A percentile compares a stretch with the other conserved stretches of the same genome.
phyloP scores from a whole-genome alignment of 2,329 filamentous ascomycete species.

The Penicillium sp. region DNA sequence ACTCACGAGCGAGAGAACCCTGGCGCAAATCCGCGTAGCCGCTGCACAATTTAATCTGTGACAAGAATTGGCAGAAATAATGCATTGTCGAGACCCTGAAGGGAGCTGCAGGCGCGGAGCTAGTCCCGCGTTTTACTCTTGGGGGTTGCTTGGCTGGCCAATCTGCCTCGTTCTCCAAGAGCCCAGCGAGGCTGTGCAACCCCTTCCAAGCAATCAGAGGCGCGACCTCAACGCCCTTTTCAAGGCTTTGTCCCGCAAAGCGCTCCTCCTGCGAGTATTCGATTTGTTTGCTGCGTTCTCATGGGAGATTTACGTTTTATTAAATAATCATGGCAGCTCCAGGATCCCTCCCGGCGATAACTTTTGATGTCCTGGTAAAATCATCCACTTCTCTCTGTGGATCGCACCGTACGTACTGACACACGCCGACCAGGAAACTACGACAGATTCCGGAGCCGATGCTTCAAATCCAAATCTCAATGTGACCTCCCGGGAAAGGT shows the following conservation, averaged over 20 bases:
- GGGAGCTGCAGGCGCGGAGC: conserved; percentile 9
- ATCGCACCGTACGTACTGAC: not conserved
- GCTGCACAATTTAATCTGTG: not conserved
- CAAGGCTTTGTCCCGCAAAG: not conserved
- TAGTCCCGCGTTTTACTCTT: conserved; percentile 1
- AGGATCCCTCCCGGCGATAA: conserved; percentile 6
- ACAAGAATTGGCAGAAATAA: not conserved
- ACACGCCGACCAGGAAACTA: not conserved
- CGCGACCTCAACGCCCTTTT: not conserved
- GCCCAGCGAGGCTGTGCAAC: conserved; percentile 3
- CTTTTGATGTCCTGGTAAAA: conserved; percentile 1
- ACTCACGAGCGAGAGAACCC: not conserved
- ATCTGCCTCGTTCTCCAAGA: not conserved
- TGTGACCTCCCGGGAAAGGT: conserved; percentile 7
- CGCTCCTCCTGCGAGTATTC: not conserved
- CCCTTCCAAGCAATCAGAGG: not conserved
- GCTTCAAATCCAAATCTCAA: not conserved
- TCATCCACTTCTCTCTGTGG: not conserved
- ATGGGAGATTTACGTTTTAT: not conserved
- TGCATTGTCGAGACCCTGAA: not conserved
- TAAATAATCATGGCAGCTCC: not conserved
- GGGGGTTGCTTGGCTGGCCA: conserved; percentile 8
- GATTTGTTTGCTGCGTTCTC: not conserved
- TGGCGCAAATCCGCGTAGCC: not conserved
- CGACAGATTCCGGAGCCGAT: not conserved